Evolutionary conservation across 257 asterid genomes (phyloP), one percentile per base, ranked within the genome.

Genomic region (Primulina eburnea): DNA sequence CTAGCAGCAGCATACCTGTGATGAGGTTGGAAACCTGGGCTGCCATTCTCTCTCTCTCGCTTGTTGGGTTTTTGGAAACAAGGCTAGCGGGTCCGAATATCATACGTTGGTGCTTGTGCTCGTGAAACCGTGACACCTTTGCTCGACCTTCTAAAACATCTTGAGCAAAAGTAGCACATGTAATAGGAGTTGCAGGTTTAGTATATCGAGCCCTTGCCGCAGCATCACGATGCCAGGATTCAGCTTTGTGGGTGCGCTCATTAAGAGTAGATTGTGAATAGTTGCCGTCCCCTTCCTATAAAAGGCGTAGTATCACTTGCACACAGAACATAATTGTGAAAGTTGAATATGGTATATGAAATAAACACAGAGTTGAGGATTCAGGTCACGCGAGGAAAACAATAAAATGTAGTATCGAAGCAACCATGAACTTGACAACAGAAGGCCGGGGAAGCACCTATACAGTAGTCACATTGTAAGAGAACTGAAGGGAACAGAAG

Each of bases 111-210:
- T 93, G 97, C 79, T 89, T 93, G 84, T 93, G 99, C 60, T 94
- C 97, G 40, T 86, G 97, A 64, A 72, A 71, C 70, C 91, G 88
- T 18, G 97, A 84, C 67, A 80, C 90, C 6, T 73, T 56, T 16
- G 93, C 88, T 73, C 99, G 81, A 63, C 99, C 99, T 78, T 94
- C 99, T 47, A 94, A 53, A 58, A 94, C 95, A 76, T 94, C 97
- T 80, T 91, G 99, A 38, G 99, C 99, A 76, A 89, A 94, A 71
- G 97, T 91, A 68, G 97, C 97, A 84, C 99, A 91, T 57, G 97
- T 91, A 75, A 94, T 94, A 38, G 97, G 99, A 29, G 87, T 38
- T 14, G 97, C 86, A 9, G 99, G 92, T 71, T 84, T 88, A 3
- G 86, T 77, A 75, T 65, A 84, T 64, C 78, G 85, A 62, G 89